Base-by-base conservation (phyloP, 306 rosid genomes). In the Echinosophora koreensis region DNA sequence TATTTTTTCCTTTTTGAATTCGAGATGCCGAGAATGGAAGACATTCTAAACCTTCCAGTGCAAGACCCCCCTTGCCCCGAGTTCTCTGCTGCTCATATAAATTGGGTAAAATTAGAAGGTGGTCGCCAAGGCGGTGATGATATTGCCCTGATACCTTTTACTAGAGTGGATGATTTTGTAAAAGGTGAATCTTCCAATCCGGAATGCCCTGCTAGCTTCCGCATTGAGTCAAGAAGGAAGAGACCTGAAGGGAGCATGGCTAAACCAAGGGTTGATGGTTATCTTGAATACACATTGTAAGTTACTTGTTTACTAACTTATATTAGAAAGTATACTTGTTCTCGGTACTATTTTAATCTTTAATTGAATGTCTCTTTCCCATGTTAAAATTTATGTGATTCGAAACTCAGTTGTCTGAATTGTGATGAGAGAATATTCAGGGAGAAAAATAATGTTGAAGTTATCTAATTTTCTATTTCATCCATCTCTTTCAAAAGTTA, bases 51-150 rank as follows among this genome's bases (percentile, higher is more conserved):
- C 84, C 93, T 92, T 82, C 96, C 92, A 0, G 89, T 90, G 78
- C 96, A 92, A 80, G 96, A 90, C 56, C 92, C 92, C 69, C 80
- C 83, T 30, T 74, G 81, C 78, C 27, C 86, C 9, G 92, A 90
- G 73, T 87, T 92, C 70, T 92, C 92, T 72, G 87, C 92, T 77
- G 85, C 85, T 81, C 85, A 77, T 59, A 80, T 92, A 69, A 84
- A 90, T 49, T 88, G 96, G 96, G 86, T 81, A 2, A 90, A 87
- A 79, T 84, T 92, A 57, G 93, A 87, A 67, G 97, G 93, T 18
- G 96, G 93, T 72, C 97, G 93, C 66, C 96, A 87, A 70, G 92
- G 97, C 8, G 96, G 96, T 17, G 97, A 89, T 82, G 89, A 88
- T 77, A 86, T 92, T 83, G 92, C 96, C 61, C 78, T 90, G 3